A percentile compares a stretch with the other conserved stretches of the same genome.
phyloP scores from a whole-genome alignment of 495 filamentous ascomycete species.

The Talaromyces proteolyticus region DNA sequence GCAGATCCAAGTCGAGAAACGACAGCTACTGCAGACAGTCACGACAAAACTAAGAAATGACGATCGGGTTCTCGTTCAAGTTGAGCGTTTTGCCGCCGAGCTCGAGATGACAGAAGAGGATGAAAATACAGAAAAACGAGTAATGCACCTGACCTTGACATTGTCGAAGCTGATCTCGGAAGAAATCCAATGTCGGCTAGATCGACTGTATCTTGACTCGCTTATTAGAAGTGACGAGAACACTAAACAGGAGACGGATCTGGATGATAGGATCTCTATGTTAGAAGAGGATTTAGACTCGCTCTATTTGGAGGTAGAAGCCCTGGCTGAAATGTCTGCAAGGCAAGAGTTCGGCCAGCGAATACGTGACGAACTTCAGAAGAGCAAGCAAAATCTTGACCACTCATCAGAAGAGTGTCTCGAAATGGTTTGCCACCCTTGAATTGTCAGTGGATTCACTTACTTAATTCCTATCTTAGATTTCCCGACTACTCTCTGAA shows the following conservation, averaged over 20 bases:
- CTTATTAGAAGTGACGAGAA: constrained; percentile 9
- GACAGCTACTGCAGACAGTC: constrained; percentile 27
- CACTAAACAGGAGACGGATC: not conserved
- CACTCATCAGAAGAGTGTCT: constrained; percentile 28
- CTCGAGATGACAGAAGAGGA: constrained; percentile 23
- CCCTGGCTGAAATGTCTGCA: constrained; percentile 55
- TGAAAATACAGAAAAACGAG: constrained; percentile 21
- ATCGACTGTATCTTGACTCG: constrained; percentile 35
- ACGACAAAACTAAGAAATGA: constrained; percentile 32
- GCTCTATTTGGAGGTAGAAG: constrained; percentile 55
- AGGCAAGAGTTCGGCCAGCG: constrained; percentile 55
- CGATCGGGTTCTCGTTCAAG: constrained; percentile 22
- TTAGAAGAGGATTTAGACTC: constrained; percentile 56
- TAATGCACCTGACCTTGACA: constrained; percentile 17
- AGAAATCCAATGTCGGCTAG: constrained; percentile 38
- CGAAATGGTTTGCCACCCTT: constrained; percentile 22
- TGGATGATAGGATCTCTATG: constrained; percentile 20
- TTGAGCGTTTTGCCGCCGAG: constrained; percentile 23
- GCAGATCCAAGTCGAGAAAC: constrained; percentile 23
- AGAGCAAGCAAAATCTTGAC: constrained; percentile 15
- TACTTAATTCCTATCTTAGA: constrained; percentile 15
- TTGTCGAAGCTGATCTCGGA: constrained; percentile 28
- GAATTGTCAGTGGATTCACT: constrained; percentile 5
- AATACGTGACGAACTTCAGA: constrained; percentile 38
- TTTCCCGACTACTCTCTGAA: constrained; percentile 24